phyloP scores from a whole-genome alignment of 106 monocot species.

The Dendrobium catenatum region DNA sequence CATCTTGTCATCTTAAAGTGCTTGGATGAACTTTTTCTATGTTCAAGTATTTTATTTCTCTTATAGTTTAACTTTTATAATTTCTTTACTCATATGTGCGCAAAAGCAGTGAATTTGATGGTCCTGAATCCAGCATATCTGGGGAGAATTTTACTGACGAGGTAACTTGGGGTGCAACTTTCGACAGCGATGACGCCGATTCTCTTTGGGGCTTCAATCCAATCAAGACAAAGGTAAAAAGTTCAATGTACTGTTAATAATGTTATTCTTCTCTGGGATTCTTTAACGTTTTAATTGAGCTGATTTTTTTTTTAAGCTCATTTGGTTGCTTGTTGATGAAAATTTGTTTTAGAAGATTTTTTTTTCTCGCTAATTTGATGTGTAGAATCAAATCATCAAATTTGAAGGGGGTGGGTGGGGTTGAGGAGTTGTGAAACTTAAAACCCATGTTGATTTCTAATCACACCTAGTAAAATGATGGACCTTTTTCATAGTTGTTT shows the following conservation, averaged over 20 bases:
- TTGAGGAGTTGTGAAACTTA: background rate
- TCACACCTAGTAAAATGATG: background rate
- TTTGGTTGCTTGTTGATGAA: too few species aligned
- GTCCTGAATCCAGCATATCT: constrained; percentile 57
- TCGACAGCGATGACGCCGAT: constrained; percentile 76
- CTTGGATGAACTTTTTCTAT: background rate
- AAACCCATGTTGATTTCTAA: background rate
- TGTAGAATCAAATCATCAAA: background rate
- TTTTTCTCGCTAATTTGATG: too few species aligned
- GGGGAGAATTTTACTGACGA: constrained; percentile 68
- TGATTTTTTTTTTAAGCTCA: too few species aligned
- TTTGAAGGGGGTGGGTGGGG: too few species aligned
- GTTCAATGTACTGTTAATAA: too few species aligned
- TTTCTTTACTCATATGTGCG: background rate
- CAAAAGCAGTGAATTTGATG: constrained; percentile 57
- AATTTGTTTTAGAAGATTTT: too few species aligned
- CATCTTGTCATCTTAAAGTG: background rate
- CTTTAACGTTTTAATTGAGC: too few species aligned
- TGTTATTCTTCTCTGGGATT: too few species aligned
- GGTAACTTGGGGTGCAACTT: constrained; percentile 56
- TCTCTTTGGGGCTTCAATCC: constrained; percentile 83
- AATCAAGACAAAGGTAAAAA: constrained; percentile 28
- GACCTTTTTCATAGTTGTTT: background rate
- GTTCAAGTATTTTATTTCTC: background rate
- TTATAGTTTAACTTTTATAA: background rate